A percentile compares a stretch with the other conserved stretches of the same genome.
Conservation (phyloP, 768 basidiomycete species). For the Macrolepiota fuliginosa region DNA sequence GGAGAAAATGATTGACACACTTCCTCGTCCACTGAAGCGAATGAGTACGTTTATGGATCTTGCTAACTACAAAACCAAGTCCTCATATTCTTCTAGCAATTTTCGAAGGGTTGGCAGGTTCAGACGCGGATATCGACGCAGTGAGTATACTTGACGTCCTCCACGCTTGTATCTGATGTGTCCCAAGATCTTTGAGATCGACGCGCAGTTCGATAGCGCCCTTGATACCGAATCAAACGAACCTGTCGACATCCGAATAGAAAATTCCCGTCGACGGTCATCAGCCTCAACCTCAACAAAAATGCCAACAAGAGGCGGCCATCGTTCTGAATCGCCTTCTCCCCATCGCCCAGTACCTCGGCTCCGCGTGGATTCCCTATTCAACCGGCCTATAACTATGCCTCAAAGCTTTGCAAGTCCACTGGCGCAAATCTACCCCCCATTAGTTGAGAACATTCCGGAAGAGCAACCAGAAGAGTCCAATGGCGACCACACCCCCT, state of each 20-base stretch:
- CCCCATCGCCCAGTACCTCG: conserved; percentile 29
- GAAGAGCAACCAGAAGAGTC: not conserved
- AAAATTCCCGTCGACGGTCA: conserved; percentile 13
- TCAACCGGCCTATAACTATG: conserved; percentile 31
- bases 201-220: conserved; percentile 63
- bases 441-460: conserved; percentile 47
- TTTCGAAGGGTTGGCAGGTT: conserved; percentile 77
- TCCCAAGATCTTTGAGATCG: conserved; percentile 73
- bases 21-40: conserved; percentile 75
- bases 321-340: conserved; percentile 11
- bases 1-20: conserved; percentile 68
- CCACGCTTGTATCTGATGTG: not conserved
- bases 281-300: not conserved
- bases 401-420: conserved; percentile 49
- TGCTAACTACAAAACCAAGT: not conserved
- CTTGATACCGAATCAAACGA: conserved; percentile 46
- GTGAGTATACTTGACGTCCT: conserved; percentile 35
- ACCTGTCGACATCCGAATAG: conserved; percentile 12
- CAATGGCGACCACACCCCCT: not conserved
- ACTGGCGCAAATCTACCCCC: conserved; percentile 73
- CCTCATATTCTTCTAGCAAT: conserved; percentile 48
- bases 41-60: conserved; percentile 51
- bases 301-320: not conserved
- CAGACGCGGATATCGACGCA: conserved; percentile 69
- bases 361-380: conserved; percentile 40